A percentile compares a stretch with the other conserved stretches of the same genome.
phyloP scores from a whole-genome alignment of 495 filamentous ascomycete genomes.

The Staphylotrichum longicolle region DNA sequence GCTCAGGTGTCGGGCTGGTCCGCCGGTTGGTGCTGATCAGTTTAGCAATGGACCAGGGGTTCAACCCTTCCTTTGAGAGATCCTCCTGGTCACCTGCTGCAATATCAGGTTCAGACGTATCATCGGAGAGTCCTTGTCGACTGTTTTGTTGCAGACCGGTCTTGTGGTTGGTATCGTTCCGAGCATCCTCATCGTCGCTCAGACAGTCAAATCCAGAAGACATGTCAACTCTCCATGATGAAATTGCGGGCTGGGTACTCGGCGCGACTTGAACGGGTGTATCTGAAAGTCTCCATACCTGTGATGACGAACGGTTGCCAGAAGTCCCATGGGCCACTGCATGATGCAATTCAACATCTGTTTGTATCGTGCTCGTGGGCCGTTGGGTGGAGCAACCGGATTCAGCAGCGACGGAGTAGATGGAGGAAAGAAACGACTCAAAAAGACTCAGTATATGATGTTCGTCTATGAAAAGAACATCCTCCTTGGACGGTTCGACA shows the following conservation, averaged over 20 bases:
- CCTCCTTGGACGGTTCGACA: slow-evolving; percentile 86
- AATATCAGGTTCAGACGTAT: background rate
- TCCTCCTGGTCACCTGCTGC: background rate
- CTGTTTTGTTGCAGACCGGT: background rate
- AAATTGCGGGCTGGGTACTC: slow-evolving; percentile 5
- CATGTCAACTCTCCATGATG: slow-evolving; percentile 28
- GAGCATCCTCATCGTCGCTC: slow-evolving; percentile 20
- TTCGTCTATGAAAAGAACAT: slow-evolving; percentile 73
- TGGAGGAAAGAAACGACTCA: slow-evolving; percentile 52
- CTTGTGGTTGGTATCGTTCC: background rate
- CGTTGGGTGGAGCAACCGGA: background rate
- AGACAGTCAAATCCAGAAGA: slow-evolving; percentile 13
- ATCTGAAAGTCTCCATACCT: background rate
- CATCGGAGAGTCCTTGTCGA: background rate
- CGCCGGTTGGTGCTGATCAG: background rate
- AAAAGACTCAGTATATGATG: slow-evolving; percentile 48
- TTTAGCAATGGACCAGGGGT: slow-evolving; percentile 33
- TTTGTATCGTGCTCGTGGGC: too few relatives aligned
- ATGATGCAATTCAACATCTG: background rate
- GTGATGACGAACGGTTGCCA: background rate
- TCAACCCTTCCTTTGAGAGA: slow-evolving; percentile 24
- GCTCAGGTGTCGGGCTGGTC: background rate
- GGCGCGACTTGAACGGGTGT: background rate
- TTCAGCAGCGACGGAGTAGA: slow-evolving; percentile 35
- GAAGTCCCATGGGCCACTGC: background rate